A percentile compares a stretch with the other conserved stretches of the same genome.
These are phyloP conservation scores for Solanum rostratum DNA, from an alignment of 257 asterid genomes.

Conservation along the genomic window DNA sequence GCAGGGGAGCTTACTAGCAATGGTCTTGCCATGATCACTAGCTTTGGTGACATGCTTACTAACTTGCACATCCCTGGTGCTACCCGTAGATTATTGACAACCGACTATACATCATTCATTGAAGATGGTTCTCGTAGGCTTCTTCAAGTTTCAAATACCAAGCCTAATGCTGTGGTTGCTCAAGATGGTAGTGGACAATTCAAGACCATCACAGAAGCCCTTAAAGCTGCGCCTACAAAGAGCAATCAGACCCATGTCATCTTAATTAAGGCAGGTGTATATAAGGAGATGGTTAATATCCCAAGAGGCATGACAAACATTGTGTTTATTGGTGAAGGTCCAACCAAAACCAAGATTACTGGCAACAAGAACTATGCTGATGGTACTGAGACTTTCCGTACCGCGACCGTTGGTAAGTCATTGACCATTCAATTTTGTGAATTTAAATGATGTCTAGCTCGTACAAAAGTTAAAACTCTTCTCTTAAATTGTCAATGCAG, in stretches of 20 bases:
- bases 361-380: slow-evolving; percentile 5
- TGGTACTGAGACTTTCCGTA: slow-evolving; percentile 9
- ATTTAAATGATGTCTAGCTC: not conserved
- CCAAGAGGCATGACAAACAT: slow-evolving; percentile 21
- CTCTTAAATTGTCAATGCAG: not conserved
- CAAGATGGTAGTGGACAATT: slow-evolving; percentile 54
- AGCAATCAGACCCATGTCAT: slow-evolving; percentile 19
- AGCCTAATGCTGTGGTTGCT: slow-evolving; percentile 44
- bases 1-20: slow-evolving; percentile 49
- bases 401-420: slow-evolving; percentile 32
- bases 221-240: slow-evolving; percentile 22
- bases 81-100: slow-evolving; percentile 16
- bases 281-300: slow-evolving; percentile 34
- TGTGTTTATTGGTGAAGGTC: slow-evolving; percentile 30
- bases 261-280: slow-evolving; percentile 46
- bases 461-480: not conserved
- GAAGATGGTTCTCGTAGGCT: not conserved
- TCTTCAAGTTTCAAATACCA: slow-evolving; percentile 9
- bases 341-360: slow-evolving; percentile 25
- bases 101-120: not conserved
- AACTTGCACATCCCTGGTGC: slow-evolving; percentile 10
- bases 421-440: not conserved
- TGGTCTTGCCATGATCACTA: slow-evolving; percentile 41
- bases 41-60: slow-evolving; percentile 9
- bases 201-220: slow-evolving; percentile 37